phyloP scores from a whole-genome alignment of 352 stramenopile species.

The Hyaloperonospora arabidopsidis region DNA sequence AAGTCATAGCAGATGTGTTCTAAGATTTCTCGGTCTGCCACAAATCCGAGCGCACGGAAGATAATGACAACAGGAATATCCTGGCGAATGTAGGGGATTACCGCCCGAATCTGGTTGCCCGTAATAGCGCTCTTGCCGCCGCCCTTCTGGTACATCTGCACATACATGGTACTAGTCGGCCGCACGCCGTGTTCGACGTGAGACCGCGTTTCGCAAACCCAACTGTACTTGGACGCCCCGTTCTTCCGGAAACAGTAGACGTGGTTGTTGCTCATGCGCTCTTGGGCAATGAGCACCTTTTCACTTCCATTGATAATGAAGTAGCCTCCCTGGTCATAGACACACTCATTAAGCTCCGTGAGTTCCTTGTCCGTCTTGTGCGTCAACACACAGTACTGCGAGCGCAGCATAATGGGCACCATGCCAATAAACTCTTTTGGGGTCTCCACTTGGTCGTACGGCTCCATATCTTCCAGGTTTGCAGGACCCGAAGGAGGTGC shows the following conservation, averaged over 20 bases:
- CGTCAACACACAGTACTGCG: constrained; percentile 93
- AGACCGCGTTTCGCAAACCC: constrained; percentile 94
- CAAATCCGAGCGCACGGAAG: constrained; percentile 95
- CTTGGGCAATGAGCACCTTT: constrained; percentile 99
- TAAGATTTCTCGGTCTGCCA: constrained; percentile 97
- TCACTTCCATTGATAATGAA: constrained; percentile 98
- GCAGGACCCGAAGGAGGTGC: constrained; percentile 47
- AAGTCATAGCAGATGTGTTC: constrained; percentile 99
- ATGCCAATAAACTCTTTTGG: constrained; percentile 96
- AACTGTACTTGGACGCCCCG: constrained; percentile 92
- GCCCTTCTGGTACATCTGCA: constrained; percentile 98
- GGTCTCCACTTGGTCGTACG: constrained; percentile 81
- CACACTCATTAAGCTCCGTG: constrained; percentile 95
- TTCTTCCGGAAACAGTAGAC: constrained; percentile 99
- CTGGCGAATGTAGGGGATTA: constrained; percentile 97
- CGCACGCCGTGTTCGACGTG: constrained; percentile 94
- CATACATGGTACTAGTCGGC: constrained; percentile 95
- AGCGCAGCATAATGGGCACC: constrained; percentile 98
- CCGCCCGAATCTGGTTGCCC: constrained; percentile 96
- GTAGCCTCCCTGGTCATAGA: constrained; percentile 99
- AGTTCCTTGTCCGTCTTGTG: constrained; percentile 90
- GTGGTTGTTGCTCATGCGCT: constrained; percentile 99
- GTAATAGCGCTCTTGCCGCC: constrained; percentile 90
- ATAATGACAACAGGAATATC: constrained; percentile 99
- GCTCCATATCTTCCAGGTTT: constrained; percentile 82